Base-by-base conservation (phyloP, 495 filamentous ascomycete genomes). In the Penicillium diatomitis region DNA sequence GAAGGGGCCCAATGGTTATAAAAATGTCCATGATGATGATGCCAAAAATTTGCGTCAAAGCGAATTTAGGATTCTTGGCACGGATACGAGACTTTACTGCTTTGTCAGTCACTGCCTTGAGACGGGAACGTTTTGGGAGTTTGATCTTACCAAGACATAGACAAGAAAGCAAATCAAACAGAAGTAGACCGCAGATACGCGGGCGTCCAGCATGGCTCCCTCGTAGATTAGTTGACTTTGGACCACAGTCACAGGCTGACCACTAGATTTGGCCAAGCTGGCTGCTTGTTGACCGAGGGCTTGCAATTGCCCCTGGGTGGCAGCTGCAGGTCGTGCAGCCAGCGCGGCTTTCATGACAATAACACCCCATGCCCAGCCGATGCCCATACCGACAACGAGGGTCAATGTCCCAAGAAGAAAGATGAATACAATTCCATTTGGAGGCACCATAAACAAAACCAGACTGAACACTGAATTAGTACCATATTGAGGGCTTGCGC, bases 311-410 rank as follows among this genome's bases (percentile, higher is more conserved):
- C 62, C 67, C 44, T 71, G 60, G 0, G 62, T 70, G 2, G 66
- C 68, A 35, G 63, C 61, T 12, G 57, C 59, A 5, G 68, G 63
- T 34, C 70, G 54, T 20, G 65, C 68, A 2, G 70, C 70, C 34
- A 54, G 43, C 4, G 66, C 67, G 8, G 69, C 69, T 42, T 70
- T 71, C 66, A 66, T 70, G 8, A 55, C 51, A 48, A 72, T 65
- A 9, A 68, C 59, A 46, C 69, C 69, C 69, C 69, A 72, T 38
- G 51, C 68, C 68, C 69, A 71, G 51, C 66, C 66, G 0, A 67
- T 32, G 6, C 54, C 65, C 45, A 72, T 67, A 3, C 69, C 69
- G 28, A 70, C 2, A 6, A 66, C 49, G 6, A 72, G 56, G 20
- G 69, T 62, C 3, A 70, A 8, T 2, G 57, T 39, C 32, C 49